These are phyloP conservation scores for Hygrocybe punicea DNA, from an alignment of 768 basidiomycete species.

Conservation along the genomic window DNA sequence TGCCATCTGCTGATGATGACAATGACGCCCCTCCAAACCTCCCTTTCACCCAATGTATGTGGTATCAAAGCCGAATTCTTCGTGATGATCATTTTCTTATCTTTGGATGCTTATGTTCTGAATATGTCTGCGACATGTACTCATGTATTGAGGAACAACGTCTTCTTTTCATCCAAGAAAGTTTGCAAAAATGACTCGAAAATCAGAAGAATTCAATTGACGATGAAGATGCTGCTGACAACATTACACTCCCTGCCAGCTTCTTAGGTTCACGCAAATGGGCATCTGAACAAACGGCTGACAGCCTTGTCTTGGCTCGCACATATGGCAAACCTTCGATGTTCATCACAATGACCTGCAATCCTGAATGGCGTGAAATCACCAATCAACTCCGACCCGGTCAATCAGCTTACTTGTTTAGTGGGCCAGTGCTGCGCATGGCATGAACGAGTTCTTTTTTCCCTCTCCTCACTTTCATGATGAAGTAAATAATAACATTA, in stretches of 20 bases:
- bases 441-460: too few relatives aligned
- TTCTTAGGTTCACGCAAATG: conserved; percentile 37
- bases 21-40: not conserved
- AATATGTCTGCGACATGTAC: conserved; percentile 42
- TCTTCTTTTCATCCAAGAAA: conserved; percentile 31
- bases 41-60: conserved; percentile 32
- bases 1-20: conserved; percentile 3
- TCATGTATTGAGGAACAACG: conserved; percentile 30
- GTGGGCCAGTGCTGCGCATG: too few relatives aligned
- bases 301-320: conserved; percentile 35
- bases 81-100: conserved; percentile 29
- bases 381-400: conserved; percentile 26
- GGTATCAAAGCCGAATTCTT: conserved; percentile 32
- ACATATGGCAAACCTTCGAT: too few relatives aligned
- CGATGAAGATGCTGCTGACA: conserved; percentile 23
- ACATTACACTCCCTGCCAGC: conserved; percentile 34
- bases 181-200: conserved; percentile 25
- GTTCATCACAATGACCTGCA: too few relatives aligned
- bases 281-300: conserved; percentile 38
- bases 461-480: too few relatives aligned
- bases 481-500: too few relatives aligned
- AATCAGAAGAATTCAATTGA: conserved; percentile 29
- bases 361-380: conserved; percentile 41
- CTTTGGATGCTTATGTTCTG: conserved; percentile 33
- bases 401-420: too few relatives aligned